Evolutionary conservation across 371 early-diverging fungal genomes (phyloP), one percentile per base, ranked within the genome.

Genomic region (Syncephalastrum monosporum): DNA sequence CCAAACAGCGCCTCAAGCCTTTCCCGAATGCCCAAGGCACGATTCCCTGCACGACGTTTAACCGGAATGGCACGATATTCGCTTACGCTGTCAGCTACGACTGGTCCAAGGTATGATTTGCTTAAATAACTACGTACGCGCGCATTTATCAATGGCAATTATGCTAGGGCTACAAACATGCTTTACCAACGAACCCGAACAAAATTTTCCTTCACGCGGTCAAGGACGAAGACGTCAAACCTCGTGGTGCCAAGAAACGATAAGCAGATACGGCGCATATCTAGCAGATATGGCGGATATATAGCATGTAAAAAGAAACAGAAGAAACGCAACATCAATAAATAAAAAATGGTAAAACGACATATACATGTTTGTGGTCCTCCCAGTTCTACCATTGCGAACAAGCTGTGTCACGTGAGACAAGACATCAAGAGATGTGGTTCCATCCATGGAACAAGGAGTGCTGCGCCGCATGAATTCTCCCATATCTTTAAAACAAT

Each of bases 81-180:
- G 96, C 96, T 7, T 98, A 98, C 70, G 94, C 95, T 2, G 73
- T 86, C 14, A 89, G 94, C 42, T 96, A 99, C 72, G 99, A 99
- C 71, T 99, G 99, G 99, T 80, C 85, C 60, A 95, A 95, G 82
- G 99, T 73, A 69, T 33, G 38, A 33, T 2, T 12, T 33, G 10
- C 8, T 12, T 2, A 10, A 33, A 33, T 5, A 47, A 14, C 3
- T 23, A 53, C 19, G 47, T 8, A 14, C n/a, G 0, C 7, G 27
- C 27, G 1, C 27, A 27, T 27, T 27, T 49, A 13, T 16, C 13
- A 3, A 1, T 55, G 55, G 60, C 43, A 50, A 25, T 21, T 33
- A 47, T 47, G 29, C 1, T 63, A 81, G 77, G 82, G 87, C 15
- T 81, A 83, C 66, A 77, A 81, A 64, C 68, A 71, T 57, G 73